These are phyloP conservation scores for Mycena pura DNA, from an alignment of 768 basidiomycete species.

Conservation along the genomic window DNA sequence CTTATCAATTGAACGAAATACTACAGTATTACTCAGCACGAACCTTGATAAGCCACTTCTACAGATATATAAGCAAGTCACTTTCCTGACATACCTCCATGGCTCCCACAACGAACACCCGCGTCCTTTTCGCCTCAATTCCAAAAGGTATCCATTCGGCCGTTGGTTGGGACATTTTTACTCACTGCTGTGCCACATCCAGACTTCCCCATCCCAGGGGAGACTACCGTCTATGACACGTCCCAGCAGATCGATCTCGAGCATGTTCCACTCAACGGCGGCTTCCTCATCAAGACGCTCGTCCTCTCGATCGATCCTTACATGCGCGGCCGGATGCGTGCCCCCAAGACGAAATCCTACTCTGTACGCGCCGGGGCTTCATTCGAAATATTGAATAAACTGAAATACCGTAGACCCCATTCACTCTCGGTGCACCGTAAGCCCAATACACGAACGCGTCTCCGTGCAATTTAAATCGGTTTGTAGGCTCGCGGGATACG, in stretches of 20 bases:
- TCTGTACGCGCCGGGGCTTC: no score
- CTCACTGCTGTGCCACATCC: background rate
- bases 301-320: no score
- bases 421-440: no score
- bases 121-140: slow-evolving; percentile 35
- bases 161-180: background rate
- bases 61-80: no score
- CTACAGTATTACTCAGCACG: no score
- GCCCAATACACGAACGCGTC: background rate
- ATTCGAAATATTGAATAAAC: no score
- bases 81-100: no score
- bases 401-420: no score
- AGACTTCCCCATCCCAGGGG: slow-evolving; percentile 36
- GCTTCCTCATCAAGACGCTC: slow-evolving; percentile 45
- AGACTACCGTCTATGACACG: no score
- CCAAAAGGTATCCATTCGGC: slow-evolving; percentile 19
- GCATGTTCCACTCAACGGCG: slow-evolving; percentile 37
- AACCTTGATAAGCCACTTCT: no score
- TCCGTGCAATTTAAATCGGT: background rate
- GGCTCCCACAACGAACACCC: background rate
- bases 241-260: slow-evolving; percentile 45
- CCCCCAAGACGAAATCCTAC: slow-evolving; percentile 23
- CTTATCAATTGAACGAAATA: no score
- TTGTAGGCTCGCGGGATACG: slow-evolving; percentile 35
- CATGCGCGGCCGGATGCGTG: slow-evolving; percentile 38